Evolutionary conservation across 805 yeast genomes (phyloP).

Genomic region (Nakazawaea anatomiae): DNA sequence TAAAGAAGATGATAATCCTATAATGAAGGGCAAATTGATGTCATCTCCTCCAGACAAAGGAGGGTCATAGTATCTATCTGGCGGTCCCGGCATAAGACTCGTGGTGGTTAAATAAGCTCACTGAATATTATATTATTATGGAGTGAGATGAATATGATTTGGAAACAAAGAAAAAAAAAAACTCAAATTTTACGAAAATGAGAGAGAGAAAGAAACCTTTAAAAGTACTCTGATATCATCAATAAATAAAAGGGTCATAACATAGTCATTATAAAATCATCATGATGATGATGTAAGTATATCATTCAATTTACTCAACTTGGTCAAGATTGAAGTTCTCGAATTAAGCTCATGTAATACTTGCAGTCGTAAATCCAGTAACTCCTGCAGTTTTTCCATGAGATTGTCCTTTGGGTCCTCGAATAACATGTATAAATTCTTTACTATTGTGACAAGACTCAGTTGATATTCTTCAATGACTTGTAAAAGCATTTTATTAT

Average conservation of each 20-base stretch:
- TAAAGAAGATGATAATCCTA: slow-evolving; percentile 19
- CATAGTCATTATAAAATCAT: too few relatives aligned
- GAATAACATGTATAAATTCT: slow-evolving; percentile 1
- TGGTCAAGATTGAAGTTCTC: neutral
- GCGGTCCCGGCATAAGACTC: neutral
- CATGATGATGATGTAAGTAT: neutral
- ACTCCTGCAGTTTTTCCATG: slow-evolving; percentile 1
- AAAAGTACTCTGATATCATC: too few relatives aligned
- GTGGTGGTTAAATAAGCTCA: too few relatives aligned
- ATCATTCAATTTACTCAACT: slow-evolving; percentile 1
- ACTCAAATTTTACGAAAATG: too few relatives aligned
- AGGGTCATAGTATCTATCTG: slow-evolving; percentile 2
- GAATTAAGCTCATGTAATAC: slow-evolving; percentile 1
- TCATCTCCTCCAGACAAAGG: slow-evolving; percentile 10
- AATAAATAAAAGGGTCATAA: too few relatives aligned
- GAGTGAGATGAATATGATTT: too few relatives aligned
- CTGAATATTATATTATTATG: too few relatives aligned
- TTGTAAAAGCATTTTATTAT: slow-evolving; percentile 5
- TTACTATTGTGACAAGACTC: slow-evolving; percentile 5
- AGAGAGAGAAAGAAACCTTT: too few relatives aligned
- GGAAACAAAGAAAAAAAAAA: neutral
- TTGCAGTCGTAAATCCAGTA: neutral
- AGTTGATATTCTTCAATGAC: slow-evolving; percentile 11
- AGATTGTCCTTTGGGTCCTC: neutral
- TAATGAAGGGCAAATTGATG: slow-evolving; percentile 12